These are phyloP conservation scores for Micractinium sp. DNA, from an alignment of 139 green algal species.

Conservation along the genomic window DNA sequence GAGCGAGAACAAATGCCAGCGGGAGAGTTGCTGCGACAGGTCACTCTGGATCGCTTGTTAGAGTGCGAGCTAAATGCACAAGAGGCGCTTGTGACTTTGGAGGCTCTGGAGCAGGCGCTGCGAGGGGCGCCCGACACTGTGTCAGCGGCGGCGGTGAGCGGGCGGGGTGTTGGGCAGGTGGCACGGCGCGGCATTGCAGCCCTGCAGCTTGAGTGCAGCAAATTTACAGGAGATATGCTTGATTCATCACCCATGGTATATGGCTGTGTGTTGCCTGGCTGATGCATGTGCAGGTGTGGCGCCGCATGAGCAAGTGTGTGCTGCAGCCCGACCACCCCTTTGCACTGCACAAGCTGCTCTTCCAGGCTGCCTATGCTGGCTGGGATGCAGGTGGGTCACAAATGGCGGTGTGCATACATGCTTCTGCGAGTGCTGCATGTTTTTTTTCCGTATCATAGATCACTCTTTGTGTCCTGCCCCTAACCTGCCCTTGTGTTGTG, in stretches of 20 bases:
- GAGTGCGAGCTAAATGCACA: constrained; percentile 21
- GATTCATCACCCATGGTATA: neutral
- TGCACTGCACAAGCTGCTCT: constrained; percentile 61
- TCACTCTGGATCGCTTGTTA: constrained; percentile 4
- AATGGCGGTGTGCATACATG: neutral
- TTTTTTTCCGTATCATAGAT: too few relatives aligned
- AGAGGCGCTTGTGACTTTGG: constrained; percentile 12
- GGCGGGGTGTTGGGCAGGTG: neutral
- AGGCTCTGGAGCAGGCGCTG: neutral
- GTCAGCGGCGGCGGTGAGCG: neutral
- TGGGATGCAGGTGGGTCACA: constrained; percentile 49
- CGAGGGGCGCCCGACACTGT: neutral
- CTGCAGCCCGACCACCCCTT: constrained; percentile 66
- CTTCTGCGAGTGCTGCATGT: neutral
- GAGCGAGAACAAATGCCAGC: neutral
- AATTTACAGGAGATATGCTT: neutral
- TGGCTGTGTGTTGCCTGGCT: neutral
- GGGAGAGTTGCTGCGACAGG: neutral
- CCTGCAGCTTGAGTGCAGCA: neutral
- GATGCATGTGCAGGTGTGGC: constrained; percentile 49
- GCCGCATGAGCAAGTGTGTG: constrained; percentile 42
- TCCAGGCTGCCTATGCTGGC: constrained; percentile 37
- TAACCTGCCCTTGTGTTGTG: neutral
- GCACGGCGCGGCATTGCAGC: too few relatives aligned
- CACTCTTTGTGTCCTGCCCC: neutral